Conservation (phyloP, 1,284 basidiomycete genomes). For the Phellinidium pouzarii region DNA sequence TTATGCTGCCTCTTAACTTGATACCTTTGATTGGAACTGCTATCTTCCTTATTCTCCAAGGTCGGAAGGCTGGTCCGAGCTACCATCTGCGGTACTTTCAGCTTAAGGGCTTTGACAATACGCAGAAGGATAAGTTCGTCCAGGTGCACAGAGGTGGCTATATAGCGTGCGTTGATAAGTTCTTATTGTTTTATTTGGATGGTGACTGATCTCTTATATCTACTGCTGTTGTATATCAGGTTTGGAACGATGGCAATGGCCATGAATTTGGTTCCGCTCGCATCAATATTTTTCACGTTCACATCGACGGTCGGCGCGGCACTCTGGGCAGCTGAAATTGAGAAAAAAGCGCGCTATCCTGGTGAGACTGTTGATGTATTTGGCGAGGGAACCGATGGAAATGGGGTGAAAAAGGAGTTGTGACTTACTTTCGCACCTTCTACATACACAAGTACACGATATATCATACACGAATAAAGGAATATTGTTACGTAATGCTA, state of each 20-base stretch:
- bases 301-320: conserved; percentile 63
- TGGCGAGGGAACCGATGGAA: background rate
- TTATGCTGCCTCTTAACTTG: conserved; percentile 57
- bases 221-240: conserved; percentile 28
- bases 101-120: conserved; percentile 48
- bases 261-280: conserved; percentile 57
- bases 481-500: no score
- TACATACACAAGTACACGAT: no score
- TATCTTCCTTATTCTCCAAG: conserved; percentile 44
- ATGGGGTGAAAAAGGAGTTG: conserved; percentile 17
- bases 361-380: conserved; percentile 12
- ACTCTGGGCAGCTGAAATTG: conserved; percentile 62
- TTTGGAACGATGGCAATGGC: conserved; percentile 57
- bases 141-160: conserved; percentile 39
- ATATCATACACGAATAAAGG: no score
- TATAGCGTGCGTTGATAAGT: conserved; percentile 33
- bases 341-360: conserved; percentile 31
- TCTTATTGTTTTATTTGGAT: background rate
- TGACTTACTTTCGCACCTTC: no score
- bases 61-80: conserved; percentile 46
- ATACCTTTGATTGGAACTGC: conserved; percentile 63
- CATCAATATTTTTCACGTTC: conserved; percentile 46
- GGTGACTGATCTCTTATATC: background rate
- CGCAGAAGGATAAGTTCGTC: conserved; percentile 46
- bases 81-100: conserved; percentile 67